Conservation (phyloP, 345 rosid genomes). For the Toxicodendron radicans region DNA sequence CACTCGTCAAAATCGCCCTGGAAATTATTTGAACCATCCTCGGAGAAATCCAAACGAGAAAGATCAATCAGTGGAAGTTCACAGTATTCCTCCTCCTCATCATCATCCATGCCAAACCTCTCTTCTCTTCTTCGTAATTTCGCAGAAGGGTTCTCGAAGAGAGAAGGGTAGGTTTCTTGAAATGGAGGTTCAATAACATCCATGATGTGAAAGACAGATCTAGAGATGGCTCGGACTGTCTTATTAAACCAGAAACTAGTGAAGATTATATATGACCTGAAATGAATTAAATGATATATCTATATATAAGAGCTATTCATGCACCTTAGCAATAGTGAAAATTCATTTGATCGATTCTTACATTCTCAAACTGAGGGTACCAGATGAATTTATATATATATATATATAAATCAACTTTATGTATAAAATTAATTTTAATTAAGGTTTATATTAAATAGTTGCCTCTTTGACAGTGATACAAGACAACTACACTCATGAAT, state of each 20-base stretch:
- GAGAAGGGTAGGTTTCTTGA: constrained; percentile 23
- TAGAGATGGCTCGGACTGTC: background rate
- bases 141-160: constrained; percentile 7
- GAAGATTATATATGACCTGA: too few relatives aligned
- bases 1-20: constrained; percentile 27
- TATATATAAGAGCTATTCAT: too few relatives aligned
- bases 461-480: too few relatives aligned
- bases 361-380: too few relatives aligned
- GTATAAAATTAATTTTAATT: too few relatives aligned
- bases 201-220: constrained; percentile 12
- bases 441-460: too few relatives aligned
- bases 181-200: constrained; percentile 34
- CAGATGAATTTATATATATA: too few relatives aligned
- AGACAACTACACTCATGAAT: too few relatives aligned
- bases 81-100: constrained; percentile 17
- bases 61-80: constrained; percentile 66
- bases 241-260: background rate
- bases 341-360: background rate
- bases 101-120: background rate
- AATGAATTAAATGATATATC: too few relatives aligned
- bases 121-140: background rate
- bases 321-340: too few relatives aligned
- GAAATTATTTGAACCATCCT: too few relatives aligned
- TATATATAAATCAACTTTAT: too few relatives aligned
- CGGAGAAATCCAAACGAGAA: constrained; percentile 14